phyloP scores from a whole-genome alignment of 306 rosid genomes.

The Begonia peltatifolia region DNA sequence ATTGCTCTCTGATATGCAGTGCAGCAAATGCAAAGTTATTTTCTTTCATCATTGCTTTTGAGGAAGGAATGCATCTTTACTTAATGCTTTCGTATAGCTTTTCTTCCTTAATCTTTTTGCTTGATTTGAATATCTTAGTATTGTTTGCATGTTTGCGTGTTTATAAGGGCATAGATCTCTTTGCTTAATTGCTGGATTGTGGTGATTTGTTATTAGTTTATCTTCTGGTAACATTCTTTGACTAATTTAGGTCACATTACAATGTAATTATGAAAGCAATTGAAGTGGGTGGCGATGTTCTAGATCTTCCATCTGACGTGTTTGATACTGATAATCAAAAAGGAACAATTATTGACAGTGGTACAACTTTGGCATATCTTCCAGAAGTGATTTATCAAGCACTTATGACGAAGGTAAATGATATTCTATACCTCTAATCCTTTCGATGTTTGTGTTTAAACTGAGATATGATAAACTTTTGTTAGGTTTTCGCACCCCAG shows the following conservation, averaged over 20 bases:
- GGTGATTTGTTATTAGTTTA: too few species aligned
- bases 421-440: not conserved
- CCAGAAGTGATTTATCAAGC: slow-evolving; percentile 31
- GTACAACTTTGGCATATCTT: slow-evolving; percentile 84
- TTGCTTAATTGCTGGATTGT: too few species aligned
- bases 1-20: too few species aligned
- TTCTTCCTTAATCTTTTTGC: too few species aligned
- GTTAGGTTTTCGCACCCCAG: slow-evolving; percentile 37
- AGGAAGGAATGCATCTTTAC: too few species aligned
- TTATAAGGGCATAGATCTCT: too few species aligned
- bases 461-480: slow-evolving; percentile 9
- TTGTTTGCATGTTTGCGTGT: too few species aligned
- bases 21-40: too few species aligned
- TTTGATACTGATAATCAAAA: slow-evolving; percentile 34
- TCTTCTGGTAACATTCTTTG: not conserved
- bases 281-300: slow-evolving; percentile 43
- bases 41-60: too few species aligned
- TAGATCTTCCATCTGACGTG: slow-evolving; percentile 43
- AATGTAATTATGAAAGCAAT: slow-evolving; percentile 60
- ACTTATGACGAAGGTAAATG: slow-evolving; percentile 36
- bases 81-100: too few species aligned
- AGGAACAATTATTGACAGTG: slow-evolving; percentile 80
- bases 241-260: slow-evolving; percentile 67
- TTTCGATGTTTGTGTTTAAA: slow-evolving; percentile 7
- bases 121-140: too few species aligned